Conservation (phyloP, 176 grass and related monocot species). For the Musa beccarii region DNA sequence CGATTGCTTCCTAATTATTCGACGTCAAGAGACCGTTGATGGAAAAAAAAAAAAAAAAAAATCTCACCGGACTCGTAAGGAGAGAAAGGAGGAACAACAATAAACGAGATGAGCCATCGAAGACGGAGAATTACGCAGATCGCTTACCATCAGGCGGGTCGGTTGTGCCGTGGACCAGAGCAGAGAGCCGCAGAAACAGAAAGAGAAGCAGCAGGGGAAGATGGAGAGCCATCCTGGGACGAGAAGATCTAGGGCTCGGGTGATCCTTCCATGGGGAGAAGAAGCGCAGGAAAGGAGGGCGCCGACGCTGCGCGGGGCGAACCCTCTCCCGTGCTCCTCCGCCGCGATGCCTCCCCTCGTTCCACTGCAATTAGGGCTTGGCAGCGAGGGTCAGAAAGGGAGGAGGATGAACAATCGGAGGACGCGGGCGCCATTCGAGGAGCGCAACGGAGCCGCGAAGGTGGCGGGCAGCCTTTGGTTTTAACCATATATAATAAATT, state of each 20-base stretch:
- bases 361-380: background rate
- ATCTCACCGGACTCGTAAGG: too few relatives aligned
- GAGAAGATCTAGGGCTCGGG: background rate
- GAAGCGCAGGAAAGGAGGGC: background rate
- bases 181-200: background rate
- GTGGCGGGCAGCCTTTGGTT: background rate
- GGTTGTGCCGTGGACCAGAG: background rate
- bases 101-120: background rate
- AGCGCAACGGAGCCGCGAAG: background rate
- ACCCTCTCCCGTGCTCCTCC: background rate
- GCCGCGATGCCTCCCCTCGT: too few relatives aligned
- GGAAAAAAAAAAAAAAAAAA: background rate
- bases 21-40: background rate
- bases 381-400: background rate
- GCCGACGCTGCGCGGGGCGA: background rate
- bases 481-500: too few relatives aligned
- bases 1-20: background rate
- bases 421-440: background rate
- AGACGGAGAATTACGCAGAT: background rate
- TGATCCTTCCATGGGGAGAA: background rate
- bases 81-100: too few relatives aligned
- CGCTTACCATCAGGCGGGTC: slow-evolving; percentile 1
- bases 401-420: too few relatives aligned
- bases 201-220: background rate
- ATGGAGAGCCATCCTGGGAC: background rate